A percentile compares a stretch with the other conserved stretches of the same genome.
phyloP scores from a whole-genome alignment of 805 yeast species.

The Lipomyces chichibuensis region DNA sequence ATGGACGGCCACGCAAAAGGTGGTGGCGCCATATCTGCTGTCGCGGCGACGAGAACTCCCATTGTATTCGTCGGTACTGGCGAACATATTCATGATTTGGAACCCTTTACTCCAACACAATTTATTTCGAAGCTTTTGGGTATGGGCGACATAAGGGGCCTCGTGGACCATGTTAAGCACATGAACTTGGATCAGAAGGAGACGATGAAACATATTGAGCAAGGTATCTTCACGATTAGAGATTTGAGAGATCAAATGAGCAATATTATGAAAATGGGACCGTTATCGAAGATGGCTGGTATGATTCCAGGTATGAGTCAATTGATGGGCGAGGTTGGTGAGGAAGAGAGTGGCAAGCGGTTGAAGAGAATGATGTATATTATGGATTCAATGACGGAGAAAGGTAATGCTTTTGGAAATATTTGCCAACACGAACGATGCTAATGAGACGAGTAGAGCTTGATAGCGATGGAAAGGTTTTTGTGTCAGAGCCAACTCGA shows the following conservation, averaged over 20 bases:
- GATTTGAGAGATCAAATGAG: constrained; percentile 95
- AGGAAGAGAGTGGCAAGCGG: constrained; percentile 80
- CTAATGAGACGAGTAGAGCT: constrained; percentile 54
- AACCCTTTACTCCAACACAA: constrained; percentile 84
- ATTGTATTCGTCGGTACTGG: constrained; percentile 97
- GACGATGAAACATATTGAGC: constrained; percentile 86
- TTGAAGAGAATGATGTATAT: constrained; percentile 87
- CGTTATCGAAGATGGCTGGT: constrained; percentile 86
- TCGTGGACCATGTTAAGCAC: constrained; percentile 90
- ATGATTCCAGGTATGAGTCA: constrained; percentile 93
- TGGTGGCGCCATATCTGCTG: constrained; percentile 99
- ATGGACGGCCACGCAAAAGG: constrained; percentile 99
- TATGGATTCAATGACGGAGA: constrained; percentile 93
- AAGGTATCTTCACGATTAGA: constrained; percentile 88
- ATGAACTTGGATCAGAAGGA: constrained; percentile 82
- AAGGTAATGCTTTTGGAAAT: constrained; percentile 38
- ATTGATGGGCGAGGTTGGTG: constrained; percentile 75
- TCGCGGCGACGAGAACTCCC: constrained; percentile 95
- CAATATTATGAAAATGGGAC: constrained; percentile 95
- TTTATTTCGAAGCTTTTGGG: constrained; percentile 92
- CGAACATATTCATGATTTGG: constrained; percentile 92
- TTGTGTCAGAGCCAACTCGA: constrained; percentile 79
- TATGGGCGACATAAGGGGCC: constrained; percentile 91
- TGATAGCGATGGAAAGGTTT: constrained; percentile 83
- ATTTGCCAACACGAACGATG: not conserved